These are phyloP conservation scores for Adansonia grandidieri DNA, from an alignment of 441 rosid species.

Conservation along the genomic window DNA sequence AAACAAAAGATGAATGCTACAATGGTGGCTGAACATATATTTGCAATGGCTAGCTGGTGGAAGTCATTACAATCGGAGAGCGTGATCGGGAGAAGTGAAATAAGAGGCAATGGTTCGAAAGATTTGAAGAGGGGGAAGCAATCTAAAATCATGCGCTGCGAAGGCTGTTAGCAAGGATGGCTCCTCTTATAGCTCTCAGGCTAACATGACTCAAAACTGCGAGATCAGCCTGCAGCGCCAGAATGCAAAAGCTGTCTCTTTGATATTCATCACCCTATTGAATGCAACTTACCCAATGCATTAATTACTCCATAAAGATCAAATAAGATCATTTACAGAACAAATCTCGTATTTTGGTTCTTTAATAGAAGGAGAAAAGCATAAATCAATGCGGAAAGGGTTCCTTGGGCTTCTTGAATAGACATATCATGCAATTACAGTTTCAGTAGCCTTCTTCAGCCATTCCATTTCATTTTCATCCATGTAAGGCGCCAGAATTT, in stretches of 20 bases:
- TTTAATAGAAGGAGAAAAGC: neutral
- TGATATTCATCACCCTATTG: constrained; percentile 14
- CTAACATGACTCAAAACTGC: too few relatives aligned
- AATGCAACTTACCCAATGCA: neutral
- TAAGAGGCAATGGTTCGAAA: neutral
- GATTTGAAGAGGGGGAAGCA: too few relatives aligned
- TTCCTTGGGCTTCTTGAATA: neutral
- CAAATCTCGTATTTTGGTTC: neutral
- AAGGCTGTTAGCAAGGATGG: too few relatives aligned
- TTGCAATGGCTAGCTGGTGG: too few relatives aligned
- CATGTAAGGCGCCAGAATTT: constrained; percentile 68
- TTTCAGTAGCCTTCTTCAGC: constrained; percentile 90
- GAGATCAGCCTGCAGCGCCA: too few relatives aligned
- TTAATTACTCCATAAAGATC: neutral
- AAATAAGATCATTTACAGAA: neutral
- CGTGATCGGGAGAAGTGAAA: constrained; percentile 37
- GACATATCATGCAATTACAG: constrained; percentile 44
- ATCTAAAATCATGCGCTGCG: too few relatives aligned
- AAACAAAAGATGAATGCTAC: neutral
- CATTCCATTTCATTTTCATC: constrained; percentile 69
- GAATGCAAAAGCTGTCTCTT: neutral
- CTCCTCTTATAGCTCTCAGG: too few relatives aligned
- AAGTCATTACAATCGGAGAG: neutral
- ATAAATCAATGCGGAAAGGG: neutral
- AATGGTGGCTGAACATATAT: constrained; percentile 9